A percentile compares a stretch with the other conserved stretches of the same genome.
These are phyloP conservation scores for Ophiostoma sp. DNA, from an alignment of 2,329 filamentous ascomycete species.

Conservation along the genomic window DNA sequence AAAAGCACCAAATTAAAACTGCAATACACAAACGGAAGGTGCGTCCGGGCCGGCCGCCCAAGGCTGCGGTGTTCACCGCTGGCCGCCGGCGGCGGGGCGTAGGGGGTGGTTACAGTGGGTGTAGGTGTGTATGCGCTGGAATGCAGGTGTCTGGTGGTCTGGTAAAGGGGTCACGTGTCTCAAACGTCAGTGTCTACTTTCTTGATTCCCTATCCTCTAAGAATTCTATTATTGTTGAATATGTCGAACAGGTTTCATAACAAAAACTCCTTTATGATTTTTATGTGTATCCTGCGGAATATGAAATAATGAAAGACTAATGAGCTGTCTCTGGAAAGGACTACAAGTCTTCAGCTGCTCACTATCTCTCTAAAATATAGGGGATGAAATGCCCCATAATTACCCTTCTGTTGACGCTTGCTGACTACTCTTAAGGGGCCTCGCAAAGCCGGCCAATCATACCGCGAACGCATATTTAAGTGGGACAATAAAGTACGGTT, in stretches of 20 bases:
- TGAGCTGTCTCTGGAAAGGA: neutral
- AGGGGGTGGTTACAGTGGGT: neutral
- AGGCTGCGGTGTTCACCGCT: constrained; percentile 1
- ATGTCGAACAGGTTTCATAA: too few relatives aligned
- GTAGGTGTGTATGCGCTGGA: neutral
- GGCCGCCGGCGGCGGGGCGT: constrained; percentile 15
- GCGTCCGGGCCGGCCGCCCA: neutral
- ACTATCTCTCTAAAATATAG: neutral
- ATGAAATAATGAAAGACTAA: neutral
- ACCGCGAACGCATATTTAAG: too few relatives aligned
- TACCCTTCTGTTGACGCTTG: neutral
- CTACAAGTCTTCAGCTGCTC: neutral
- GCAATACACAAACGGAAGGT: neutral
- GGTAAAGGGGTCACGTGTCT: neutral
- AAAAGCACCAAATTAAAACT: neutral
- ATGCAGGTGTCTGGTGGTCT: neutral
- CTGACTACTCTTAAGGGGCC: constrained; percentile 7
- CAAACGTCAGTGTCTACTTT: neutral
- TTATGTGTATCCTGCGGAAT: neutral
- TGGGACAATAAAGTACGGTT: too few relatives aligned
- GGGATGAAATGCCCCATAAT: neutral
- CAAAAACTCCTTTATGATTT: too few relatives aligned
- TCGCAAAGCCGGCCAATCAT: neutral
- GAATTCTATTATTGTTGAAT: too few relatives aligned
- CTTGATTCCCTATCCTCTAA: neutral